A percentile compares a stretch with the other conserved stretches of the same genome.
phyloP scores from a whole-genome alignment of 2,329 filamentous ascomycete genomes.

The Cercospora citrullina region DNA sequence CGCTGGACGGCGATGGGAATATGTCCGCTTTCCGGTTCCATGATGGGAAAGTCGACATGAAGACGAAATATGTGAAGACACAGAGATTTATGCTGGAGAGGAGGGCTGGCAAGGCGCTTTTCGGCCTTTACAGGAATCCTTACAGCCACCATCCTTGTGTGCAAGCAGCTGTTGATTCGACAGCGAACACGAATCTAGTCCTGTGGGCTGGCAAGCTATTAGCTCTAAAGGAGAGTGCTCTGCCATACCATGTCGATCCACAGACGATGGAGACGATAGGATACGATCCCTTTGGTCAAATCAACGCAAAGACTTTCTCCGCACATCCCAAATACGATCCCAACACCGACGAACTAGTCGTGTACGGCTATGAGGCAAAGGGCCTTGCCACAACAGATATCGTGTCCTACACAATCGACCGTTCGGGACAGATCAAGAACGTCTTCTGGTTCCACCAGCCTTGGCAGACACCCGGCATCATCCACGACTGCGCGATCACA shows the following conservation, averaged over 20 bases:
- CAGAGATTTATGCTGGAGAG: conserved; percentile 46
- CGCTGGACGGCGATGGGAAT: conserved; percentile 49
- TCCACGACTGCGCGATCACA: conserved; percentile 45
- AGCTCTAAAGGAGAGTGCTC: conserved; percentile 53
- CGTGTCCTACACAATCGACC: conserved; percentile 44
- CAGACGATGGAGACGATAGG: conserved; percentile 44
- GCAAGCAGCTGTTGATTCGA: conserved; percentile 50
- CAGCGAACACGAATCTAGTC: conserved; percentile 61
- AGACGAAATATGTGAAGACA: conserved; percentile 46
- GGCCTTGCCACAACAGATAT: conserved; percentile 40
- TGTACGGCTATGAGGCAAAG: conserved; percentile 46
- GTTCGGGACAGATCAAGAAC: conserved; percentile 41
- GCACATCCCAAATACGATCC: conserved; percentile 51
- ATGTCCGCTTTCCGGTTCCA: conserved; percentile 47
- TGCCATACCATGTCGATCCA: conserved; percentile 45
- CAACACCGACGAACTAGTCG: conserved; percentile 45
- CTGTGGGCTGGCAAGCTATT: conserved; percentile 59
- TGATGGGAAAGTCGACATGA: conserved; percentile 46
- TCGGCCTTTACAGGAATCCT: conserved; percentile 60
- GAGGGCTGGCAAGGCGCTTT: conserved; percentile 45
- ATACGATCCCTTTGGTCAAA: conserved; percentile 44
- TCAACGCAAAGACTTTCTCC: conserved; percentile 45
- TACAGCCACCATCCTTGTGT: conserved; percentile 48
- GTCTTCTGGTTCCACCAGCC: conserved; percentile 45
- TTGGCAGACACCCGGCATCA: conserved; percentile 34